Evolutionary conservation across 768 basidiomycete genomes (phyloP), one percentile per base, ranked within the genome.

Genomic region (Pleurotus sapidus): DNA sequence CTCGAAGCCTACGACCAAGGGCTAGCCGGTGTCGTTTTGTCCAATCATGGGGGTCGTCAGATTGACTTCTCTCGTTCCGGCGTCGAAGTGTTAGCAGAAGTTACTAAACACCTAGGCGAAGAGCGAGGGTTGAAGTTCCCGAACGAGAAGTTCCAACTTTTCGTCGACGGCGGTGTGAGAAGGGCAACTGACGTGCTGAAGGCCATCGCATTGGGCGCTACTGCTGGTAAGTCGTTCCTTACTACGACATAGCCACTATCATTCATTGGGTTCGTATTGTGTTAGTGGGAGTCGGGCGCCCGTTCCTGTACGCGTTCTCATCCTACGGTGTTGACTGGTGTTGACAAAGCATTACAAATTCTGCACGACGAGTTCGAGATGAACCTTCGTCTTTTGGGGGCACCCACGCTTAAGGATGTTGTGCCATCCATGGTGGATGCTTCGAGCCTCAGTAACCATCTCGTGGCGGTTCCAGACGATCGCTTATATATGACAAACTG

Each of bases 341-440:
- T 96, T 23, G 87, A 91, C 54, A 85, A 82, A 61, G 91, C 92
- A 0, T 65, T 97, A 54, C 82, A 91, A 63, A 91, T 96, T 50
- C 70, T 95, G 46, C 79, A 81, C 61, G 93, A 95, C 63, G 96
- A 99, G 70, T 93, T 99, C 64, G 93, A 95, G 77, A 98, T 98
- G 96, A 95, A 96, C 72, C 82, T 98, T 83, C 88, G 95, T 14
- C 77, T 98, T 1, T 72, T 99, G 25, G 96, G 96, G 5, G 95
- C 95, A 0, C 84, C 79, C 3, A 89, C 82, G 0, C 69, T 98
- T 45, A 80, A 79, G 54, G 93, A 98, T 34, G 75, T 98, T 56
- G 84, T 86, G 0, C 91, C 90, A 0, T 83, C 85, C 45, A 95
- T 98, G 95, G 93, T 98, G 6, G 93, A 98, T 60, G 85, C 86